Conservation (phyloP, 73 alveolate genomes). For the Paramecium biaurelia region DNA sequence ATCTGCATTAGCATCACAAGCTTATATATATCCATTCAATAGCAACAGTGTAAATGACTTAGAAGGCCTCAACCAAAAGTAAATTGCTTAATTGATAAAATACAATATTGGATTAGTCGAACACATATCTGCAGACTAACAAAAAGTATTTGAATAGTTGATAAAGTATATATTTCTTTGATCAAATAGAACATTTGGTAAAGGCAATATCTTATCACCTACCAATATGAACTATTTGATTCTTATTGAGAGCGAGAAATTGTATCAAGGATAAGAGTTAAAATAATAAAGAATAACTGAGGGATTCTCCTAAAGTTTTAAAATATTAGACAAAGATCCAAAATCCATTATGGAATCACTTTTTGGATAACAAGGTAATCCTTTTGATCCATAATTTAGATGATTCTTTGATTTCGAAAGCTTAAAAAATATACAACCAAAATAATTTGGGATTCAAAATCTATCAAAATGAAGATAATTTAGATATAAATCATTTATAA, state of each 20-base stretch:
- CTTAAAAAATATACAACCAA: not conserved
- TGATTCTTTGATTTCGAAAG: constrained; percentile 3
- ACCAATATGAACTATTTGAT: constrained; percentile 19
- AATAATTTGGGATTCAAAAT: not conserved
- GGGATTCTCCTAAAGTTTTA: not conserved
- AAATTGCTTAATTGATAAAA: constrained; percentile 38
- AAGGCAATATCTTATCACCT: constrained; percentile 30
- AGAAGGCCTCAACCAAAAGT: not conserved
- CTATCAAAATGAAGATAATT: constrained; percentile 38
- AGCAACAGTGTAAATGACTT: not conserved
- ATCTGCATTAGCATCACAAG: constrained; percentile 2
- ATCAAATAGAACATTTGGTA: constrained; percentile 13
- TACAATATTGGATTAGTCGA: constrained; percentile 46
- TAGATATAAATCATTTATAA: constrained; percentile 7
- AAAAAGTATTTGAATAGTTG: not conserved
- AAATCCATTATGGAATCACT: not conserved
- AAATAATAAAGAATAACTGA: constrained; percentile 42
- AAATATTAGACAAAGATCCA: not conserved
- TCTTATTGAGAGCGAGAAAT: constrained; percentile 25
- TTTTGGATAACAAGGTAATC: not conserved
- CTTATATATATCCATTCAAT: constrained; percentile 23
- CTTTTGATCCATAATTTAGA: not conserved
- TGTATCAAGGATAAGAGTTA: not conserved
- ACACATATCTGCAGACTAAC: not conserved
- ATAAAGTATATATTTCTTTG: not conserved